Evolutionary conservation across 768 basidiomycete species (phyloP).

Genomic region (Collybiopsis confluens): DNA sequence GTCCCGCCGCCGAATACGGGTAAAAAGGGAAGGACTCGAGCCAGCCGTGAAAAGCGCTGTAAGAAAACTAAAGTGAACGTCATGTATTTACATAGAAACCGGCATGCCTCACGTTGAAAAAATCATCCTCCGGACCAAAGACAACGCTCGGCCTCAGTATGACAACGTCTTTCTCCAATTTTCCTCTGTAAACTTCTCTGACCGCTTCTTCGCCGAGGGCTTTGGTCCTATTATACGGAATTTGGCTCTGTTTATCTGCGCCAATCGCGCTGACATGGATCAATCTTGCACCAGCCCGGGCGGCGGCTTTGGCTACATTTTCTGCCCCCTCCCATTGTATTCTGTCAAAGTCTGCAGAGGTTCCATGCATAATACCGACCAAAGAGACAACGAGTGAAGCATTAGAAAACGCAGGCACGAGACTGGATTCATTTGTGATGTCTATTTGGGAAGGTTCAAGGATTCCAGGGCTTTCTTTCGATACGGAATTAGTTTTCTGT

Average conservation of each 20-base stretch:
- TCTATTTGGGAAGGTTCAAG: constrained; percentile 42
- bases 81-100: not conserved
- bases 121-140: constrained; percentile 73
- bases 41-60: constrained; percentile 61
- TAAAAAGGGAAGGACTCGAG: constrained; percentile 59
- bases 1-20: constrained; percentile 76
- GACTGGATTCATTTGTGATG: constrained; percentile 47
- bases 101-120: constrained; percentile 55
- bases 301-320: constrained; percentile 56
- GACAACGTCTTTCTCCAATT: constrained; percentile 33
- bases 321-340: constrained; percentile 65
- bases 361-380: constrained; percentile 64
- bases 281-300: constrained; percentile 49
- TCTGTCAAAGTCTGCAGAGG: constrained; percentile 48
- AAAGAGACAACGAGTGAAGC: constrained; percentile 62
- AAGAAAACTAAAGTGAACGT: not conserved
- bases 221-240: constrained; percentile 62
- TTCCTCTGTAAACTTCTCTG: constrained; percentile 32
- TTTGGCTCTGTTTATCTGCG: constrained; percentile 51
- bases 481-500: constrained; percentile 27
- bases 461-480: constrained; percentile 30
- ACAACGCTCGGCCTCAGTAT: constrained; percentile 70
- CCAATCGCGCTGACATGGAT: constrained; percentile 73
- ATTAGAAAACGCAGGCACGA: constrained; percentile 45
- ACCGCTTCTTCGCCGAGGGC: constrained; percentile 57